phyloP scores from a whole-genome alignment of 2,329 filamentous ascomycete genomes.

The Penicillium expansum region DNA sequence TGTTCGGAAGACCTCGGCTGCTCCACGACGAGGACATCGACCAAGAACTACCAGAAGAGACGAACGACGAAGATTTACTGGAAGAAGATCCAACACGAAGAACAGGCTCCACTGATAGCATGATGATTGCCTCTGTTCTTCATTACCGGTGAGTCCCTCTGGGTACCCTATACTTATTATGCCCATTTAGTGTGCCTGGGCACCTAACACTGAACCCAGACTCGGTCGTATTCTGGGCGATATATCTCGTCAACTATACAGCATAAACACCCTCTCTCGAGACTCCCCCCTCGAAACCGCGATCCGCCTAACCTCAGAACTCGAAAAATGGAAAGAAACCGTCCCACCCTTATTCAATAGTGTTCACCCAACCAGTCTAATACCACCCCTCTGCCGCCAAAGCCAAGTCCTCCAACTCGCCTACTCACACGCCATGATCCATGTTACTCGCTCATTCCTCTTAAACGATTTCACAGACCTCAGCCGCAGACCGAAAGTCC shows the following conservation, averaged over 20 bases:
- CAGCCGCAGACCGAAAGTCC: slow-evolving; percentile 29
- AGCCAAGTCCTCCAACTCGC: slow-evolving; percentile 41
- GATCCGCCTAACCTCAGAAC: slow-evolving; percentile 33
- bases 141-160: slow-evolving; percentile 33
- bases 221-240: slow-evolving; percentile 53
- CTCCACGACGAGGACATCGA: slow-evolving; percentile 65
- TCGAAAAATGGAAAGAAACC: slow-evolving; percentile 39
- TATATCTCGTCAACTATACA: slow-evolving; percentile 48
- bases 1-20: slow-evolving; percentile 59
- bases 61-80: slow-evolving; percentile 59
- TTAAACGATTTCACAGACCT: slow-evolving; percentile 39
- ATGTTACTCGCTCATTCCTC: slow-evolving; percentile 38
- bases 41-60: slow-evolving; percentile 55
- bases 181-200: not conserved
- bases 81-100: slow-evolving; percentile 38
- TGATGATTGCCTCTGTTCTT: slow-evolving; percentile 42
- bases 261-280: slow-evolving; percentile 32
- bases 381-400: slow-evolving; percentile 39
- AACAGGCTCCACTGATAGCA: slow-evolving; percentile 36
- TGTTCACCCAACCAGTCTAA: slow-evolving; percentile 36
- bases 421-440: slow-evolving; percentile 41
- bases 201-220: slow-evolving; percentile 17
- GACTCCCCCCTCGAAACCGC: slow-evolving; percentile 35
- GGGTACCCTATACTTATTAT: not conserved
- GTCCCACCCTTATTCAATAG: slow-evolving; percentile 38